Percentiles rank a stretch among this genome's conserved stretches.
phyloP scores from a whole-genome alignment of 2,329 filamentous ascomycete species.

The Ceratocystis albifundus region DNA sequence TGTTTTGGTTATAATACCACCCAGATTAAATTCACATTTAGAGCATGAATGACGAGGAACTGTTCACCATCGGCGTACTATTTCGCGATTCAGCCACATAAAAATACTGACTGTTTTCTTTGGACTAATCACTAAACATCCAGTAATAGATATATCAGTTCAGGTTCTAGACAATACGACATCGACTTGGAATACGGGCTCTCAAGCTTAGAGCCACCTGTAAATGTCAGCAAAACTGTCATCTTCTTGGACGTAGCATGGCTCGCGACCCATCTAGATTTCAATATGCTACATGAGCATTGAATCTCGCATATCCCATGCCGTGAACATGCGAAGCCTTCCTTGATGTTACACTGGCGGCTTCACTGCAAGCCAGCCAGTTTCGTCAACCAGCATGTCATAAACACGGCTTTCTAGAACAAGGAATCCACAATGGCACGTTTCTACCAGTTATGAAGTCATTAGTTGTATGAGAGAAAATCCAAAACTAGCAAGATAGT shows the following conservation, averaged over 20 bases:
- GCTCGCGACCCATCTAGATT: not conserved
- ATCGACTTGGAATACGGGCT: too few species aligned
- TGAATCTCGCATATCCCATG: not conserved
- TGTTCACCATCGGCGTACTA: not conserved
- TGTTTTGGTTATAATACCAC: slow-evolving; percentile 12
- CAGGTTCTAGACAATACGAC: too few species aligned
- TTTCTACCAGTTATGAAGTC: too few species aligned
- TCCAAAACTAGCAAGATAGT: not conserved
- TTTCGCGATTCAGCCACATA: not conserved
- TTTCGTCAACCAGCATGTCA: not conserved
- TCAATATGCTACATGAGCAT: not conserved
- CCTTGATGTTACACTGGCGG: not conserved
- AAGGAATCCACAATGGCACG: not conserved
- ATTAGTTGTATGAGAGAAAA: not conserved
- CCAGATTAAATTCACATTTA: not conserved
- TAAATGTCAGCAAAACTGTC: too few species aligned
- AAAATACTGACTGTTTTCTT: not conserved
- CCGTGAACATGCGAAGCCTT: not conserved
- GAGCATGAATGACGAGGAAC: not conserved
- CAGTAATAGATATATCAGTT: too few species aligned
- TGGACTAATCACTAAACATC: too few species aligned
- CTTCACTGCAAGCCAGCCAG: not conserved
- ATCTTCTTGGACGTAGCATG: not conserved
- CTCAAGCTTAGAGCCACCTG: too few species aligned
- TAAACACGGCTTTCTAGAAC: not conserved